Evolutionary conservation across 2,329 filamentous ascomycete species (phyloP).

Genomic region (Hymenoscyphus repandus): DNA sequence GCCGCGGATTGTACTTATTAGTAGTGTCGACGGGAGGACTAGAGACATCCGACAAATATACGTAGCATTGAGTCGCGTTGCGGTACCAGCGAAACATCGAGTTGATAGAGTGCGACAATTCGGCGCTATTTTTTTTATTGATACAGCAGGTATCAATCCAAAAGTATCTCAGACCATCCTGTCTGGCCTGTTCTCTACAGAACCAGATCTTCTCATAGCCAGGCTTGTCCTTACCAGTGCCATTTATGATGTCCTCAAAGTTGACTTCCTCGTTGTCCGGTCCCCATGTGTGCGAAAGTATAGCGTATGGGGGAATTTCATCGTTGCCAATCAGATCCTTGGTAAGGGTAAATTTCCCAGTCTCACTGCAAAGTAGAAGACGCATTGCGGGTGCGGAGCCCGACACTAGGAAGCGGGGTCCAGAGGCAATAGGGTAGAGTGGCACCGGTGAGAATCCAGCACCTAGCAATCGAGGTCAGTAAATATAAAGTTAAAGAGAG

Average conservation of each 20-base stretch:
- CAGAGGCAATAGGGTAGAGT: too few relatives aligned
- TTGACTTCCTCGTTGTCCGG: not conserved
- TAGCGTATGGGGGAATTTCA: not conserved
- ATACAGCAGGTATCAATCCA: not conserved
- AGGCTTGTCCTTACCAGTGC: not conserved
- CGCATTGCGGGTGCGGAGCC: too few relatives aligned
- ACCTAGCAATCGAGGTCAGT: too few relatives aligned
- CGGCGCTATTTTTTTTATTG: too few relatives aligned
- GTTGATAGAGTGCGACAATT: too few relatives aligned
- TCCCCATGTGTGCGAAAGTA: too few relatives aligned
- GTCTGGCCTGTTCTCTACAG: not conserved
- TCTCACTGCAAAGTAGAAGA: too few relatives aligned
- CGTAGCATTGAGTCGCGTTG: slow-evolving; percentile 3
- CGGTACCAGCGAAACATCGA: slow-evolving; percentile 4
- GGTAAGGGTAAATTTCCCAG: not conserved
- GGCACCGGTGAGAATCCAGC: too few relatives aligned
- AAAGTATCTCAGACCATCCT: not conserved
- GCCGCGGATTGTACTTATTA: too few relatives aligned
- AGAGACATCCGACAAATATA: slow-evolving; percentile 2
- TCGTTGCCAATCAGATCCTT: not conserved
- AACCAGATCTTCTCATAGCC: slow-evolving; percentile 1
- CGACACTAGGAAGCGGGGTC: too few relatives aligned
- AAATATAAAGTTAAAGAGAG: too few relatives aligned
- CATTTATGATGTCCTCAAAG: not conserved
- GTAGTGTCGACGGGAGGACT: not conserved